phyloP scores from a whole-genome alignment of 1,139 yeast species.

The Nadsonia starkeyi-henricii region DNA sequence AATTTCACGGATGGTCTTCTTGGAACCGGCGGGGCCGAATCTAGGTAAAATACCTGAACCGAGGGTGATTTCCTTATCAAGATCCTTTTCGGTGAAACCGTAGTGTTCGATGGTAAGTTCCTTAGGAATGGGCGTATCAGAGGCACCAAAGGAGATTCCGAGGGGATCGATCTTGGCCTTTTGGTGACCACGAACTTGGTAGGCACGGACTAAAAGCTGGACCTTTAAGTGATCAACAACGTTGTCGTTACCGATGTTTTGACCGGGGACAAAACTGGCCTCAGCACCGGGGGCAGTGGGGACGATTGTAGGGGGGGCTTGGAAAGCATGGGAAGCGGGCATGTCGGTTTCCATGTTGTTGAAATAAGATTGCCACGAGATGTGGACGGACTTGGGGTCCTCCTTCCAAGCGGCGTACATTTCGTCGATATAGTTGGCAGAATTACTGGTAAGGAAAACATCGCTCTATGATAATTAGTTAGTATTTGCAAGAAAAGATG shows the following conservation, averaged over 20 bases:
- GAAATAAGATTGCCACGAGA: constrained; percentile 92
- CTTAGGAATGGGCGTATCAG: constrained; percentile 46
- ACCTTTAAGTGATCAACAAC: constrained; percentile 81
- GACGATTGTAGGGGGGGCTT: constrained; percentile 81
- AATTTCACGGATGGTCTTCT: constrained; percentile 60
- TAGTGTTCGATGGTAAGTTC: constrained; percentile 87
- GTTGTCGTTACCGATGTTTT: constrained; percentile 28
- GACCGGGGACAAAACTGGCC: constrained; percentile 32
- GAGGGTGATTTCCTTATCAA: constrained; percentile 68
- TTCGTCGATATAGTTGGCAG: constrained; percentile 90
- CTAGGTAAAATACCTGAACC: constrained; percentile 98
- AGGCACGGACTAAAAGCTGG: constrained; percentile 92
- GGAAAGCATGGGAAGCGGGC: constrained; percentile 61
- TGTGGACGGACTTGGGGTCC: constrained; percentile 85
- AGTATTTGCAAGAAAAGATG: neutral
- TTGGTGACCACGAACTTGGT: constrained; percentile 96
- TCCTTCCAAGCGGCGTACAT: constrained; percentile 92
- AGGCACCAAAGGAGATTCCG: constrained; percentile 63
- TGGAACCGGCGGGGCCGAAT: constrained; percentile 58
- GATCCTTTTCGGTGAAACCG: constrained; percentile 76
- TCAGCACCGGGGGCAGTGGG: constrained; percentile 65
- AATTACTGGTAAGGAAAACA: constrained; percentile 68
- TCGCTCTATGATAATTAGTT: constrained; percentile 27
- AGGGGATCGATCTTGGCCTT: constrained; percentile 93
- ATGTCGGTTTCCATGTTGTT: constrained; percentile 65